Evolutionary conservation across 768 basidiomycete genomes (phyloP), one percentile per base, ranked within the genome.

Genomic region (Kwoniella pini): DNA sequence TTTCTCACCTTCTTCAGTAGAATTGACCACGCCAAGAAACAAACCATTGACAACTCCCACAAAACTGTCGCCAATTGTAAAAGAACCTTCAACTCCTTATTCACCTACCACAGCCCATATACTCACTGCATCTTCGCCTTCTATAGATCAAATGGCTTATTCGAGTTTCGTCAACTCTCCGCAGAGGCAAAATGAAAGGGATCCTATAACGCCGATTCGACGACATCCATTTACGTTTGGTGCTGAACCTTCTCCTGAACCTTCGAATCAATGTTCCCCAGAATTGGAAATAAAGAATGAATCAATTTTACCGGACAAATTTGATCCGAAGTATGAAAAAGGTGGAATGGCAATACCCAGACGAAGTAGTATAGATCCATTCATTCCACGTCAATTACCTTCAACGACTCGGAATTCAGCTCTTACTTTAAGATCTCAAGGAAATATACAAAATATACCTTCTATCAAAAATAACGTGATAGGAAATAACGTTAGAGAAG

Each of bases 101-200:
- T 66, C 64, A 9, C 70, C 70, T 10, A 66, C 55, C 24, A 68
- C 70, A 43, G 67, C 67, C 0, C 64, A 65, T 36, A 68, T 71
- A 45, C 64, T 71, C 28, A 48, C 62, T 27, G 70, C 64, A 12
- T 26, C 46, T 7, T 39, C 46, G 17, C 46, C 33, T n/a, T 39
- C 48, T 5, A 38, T 58, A 15, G 57, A 58, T 13, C 46, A 58
- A 22, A 19, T 58, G 21, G 40, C 57, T 13, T 40, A 24, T 17
- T 49, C 64, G 7, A 50, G 17, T 13, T 54, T 40, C 51, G 45
- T 36, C 31, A 6, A 15, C 30, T 53, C 31, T 21, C 54, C 48
- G 15, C 31, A 31, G 13, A 13, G n/a, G 40, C 40, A 7, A 42
- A 40, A 57, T 12, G 54, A 54, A 26, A 11, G 10, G 4, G 22